A percentile compares a stretch with the other conserved stretches of the same genome.
These are phyloP conservation scores for Boletus albobrunnescens DNA, from an alignment of 1,284 basidiomycete species.

Conservation along the genomic window DNA sequence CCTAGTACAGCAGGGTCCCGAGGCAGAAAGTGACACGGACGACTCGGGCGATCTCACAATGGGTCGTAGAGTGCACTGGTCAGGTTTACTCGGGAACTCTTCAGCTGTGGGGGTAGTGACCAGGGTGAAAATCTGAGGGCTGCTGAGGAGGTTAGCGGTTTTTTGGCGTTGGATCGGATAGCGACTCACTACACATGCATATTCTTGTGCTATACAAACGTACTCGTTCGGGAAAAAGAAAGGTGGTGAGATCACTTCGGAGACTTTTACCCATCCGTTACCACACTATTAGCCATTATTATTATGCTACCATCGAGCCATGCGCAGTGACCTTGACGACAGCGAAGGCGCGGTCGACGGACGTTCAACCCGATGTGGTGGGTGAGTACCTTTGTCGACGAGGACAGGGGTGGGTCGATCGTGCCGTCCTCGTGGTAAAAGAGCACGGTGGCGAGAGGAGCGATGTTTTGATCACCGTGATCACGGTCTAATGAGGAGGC, in stretches of 20 bases:
- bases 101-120: neutral
- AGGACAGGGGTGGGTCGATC: constrained; percentile 21
- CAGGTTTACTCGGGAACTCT: neutral
- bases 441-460: constrained; percentile 20
- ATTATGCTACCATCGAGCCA: too few species aligned
- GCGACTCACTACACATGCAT: neutral
- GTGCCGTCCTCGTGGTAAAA: constrained; percentile 32
- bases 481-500: constrained; percentile 20
- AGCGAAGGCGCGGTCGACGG: constrained; percentile 9
- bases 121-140: neutral
- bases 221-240: too few species aligned
- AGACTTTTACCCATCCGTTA: too few species aligned
- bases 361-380: constrained; percentile 26
- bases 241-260: too few species aligned
- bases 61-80: neutral
- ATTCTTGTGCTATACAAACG: neutral
- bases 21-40: neutral
- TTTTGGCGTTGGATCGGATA: neutral
- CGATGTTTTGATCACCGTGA: constrained; percentile 26
- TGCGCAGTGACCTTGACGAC: too few species aligned
- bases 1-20: neutral
- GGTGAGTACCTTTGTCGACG: constrained; percentile 31
- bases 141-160: neutral
- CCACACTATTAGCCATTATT: too few species aligned
- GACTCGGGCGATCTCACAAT: neutral